Evolutionary conservation across 2,329 filamentous ascomycete species (phyloP), one percentile per base, ranked within the genome.

Genomic region (Aspergillus sp.): DNA sequence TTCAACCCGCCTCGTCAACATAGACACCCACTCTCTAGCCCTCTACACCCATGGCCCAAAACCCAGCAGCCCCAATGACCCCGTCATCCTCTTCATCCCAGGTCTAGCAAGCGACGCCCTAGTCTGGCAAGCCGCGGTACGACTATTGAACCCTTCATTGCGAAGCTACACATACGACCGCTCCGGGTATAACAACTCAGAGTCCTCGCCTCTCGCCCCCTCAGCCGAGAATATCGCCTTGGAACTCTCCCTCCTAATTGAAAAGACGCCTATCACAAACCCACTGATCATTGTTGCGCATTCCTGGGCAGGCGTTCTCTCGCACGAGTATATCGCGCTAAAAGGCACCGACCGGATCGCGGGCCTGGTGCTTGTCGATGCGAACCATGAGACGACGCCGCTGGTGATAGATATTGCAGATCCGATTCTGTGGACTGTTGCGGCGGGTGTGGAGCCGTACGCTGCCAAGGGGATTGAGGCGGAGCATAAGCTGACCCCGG

Each of bases 241-340:
- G 14, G 60, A 59, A 12, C 51, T 64, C 27, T 56, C 53, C 9
- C 53, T 43, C 3, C 51, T 64, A 2, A 37, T 61, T 15, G 46
- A 50, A 31, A 47, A 55, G 0, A 51, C 60, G 4, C 23, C 48
- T 1, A 57, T 62, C 17, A 6, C 31, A 1, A 62, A 62, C n/a
- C 58, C 60, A 14, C 52, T 63, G 15, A 57, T 63, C 4, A 3
- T 64, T 0, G 56, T 64, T 19, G 62, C 61, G 1, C 61, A 63
- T 31, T 63, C 61, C 2, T 64, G 55, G 57, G 61, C 59, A 5
- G 62, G 63, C 6, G 56, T 64, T 11, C 53, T 64, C 19, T 55
- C 49, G 9, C 59, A 55, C 15, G 62, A 63, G 49, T 64, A 56
- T 17, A 52, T 64, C 21, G 62, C 58, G 8, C 54, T 61, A 2